These are phyloP conservation scores for Colletotrichum liriopes DNA, from an alignment of 2,329 filamentous ascomycete genomes.

Conservation along the genomic window DNA sequence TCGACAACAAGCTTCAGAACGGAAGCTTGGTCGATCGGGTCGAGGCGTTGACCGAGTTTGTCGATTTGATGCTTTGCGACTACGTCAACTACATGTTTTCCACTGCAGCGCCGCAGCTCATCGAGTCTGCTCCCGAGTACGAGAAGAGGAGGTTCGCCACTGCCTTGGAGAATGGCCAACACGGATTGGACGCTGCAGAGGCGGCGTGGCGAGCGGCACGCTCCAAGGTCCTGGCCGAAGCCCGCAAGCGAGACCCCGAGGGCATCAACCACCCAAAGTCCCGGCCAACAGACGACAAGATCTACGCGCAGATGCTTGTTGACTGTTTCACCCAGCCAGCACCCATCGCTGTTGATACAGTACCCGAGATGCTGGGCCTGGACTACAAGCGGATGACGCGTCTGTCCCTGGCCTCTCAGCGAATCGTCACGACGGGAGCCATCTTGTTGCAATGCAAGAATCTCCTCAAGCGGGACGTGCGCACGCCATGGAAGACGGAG, in stretches of 20 bases:
- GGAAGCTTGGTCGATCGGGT: constrained; percentile 82
- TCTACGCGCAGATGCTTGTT: constrained; percentile 83
- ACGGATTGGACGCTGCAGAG: constrained; percentile 73
- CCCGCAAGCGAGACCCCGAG: constrained; percentile 78
- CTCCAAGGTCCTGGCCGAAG: constrained; percentile 76
- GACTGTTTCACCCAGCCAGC: constrained; percentile 81
- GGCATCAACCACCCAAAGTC: constrained; percentile 74
- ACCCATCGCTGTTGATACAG: constrained; percentile 65
- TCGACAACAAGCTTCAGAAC: constrained; percentile 72
- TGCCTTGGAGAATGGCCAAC: constrained; percentile 70
- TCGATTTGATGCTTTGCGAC: constrained; percentile 84
- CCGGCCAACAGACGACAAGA: constrained; percentile 76
- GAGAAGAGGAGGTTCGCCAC: constrained; percentile 81
- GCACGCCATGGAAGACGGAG: constrained; percentile 83
- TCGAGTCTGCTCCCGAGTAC: constrained; percentile 80
- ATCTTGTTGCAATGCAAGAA: constrained; percentile 88
- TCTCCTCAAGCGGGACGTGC: constrained; percentile 84
- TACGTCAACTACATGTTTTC: constrained; percentile 87
- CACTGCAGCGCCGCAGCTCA: constrained; percentile 79
- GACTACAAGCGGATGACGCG: constrained; percentile 74
- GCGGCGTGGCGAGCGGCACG: constrained; percentile 77
- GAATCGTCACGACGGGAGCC: constrained; percentile 81
- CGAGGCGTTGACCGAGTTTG: constrained; percentile 81
- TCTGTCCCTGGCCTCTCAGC: constrained; percentile 58
- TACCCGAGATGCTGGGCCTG: constrained; percentile 83